These are phyloP conservation scores for Fusarium falciforme DNA, from an alignment of 2,329 filamentous ascomycete genomes.

Conservation along the genomic window DNA sequence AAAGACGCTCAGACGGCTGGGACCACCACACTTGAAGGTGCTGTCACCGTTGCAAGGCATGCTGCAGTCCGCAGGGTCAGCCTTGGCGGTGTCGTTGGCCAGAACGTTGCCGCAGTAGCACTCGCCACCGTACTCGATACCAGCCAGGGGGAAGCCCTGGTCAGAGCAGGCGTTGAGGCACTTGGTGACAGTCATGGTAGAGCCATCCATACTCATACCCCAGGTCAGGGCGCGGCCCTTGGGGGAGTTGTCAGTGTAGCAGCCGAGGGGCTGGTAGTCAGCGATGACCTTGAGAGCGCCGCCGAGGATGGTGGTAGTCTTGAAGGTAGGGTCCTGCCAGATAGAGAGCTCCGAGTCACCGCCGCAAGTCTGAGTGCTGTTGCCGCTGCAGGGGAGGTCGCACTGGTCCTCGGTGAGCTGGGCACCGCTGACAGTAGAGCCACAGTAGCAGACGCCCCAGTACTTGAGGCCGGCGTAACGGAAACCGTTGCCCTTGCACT, in stretches of 20 bases:
- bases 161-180: constrained; percentile 58
- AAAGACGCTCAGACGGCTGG: constrained; percentile 56
- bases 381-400: constrained; percentile 64
- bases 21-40: constrained; percentile 57
- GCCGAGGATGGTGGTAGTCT: constrained; percentile 56
- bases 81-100: constrained; percentile 57
- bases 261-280: constrained; percentile 71
- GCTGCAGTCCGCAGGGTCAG: constrained; percentile 56
- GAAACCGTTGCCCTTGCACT: constrained; percentile 64
- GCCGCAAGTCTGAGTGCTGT: constrained; percentile 60
- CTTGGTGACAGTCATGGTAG: constrained; percentile 54
- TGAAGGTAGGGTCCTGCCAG: constrained; percentile 62
- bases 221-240: constrained; percentile 59
- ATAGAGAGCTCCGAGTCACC: constrained; percentile 59
- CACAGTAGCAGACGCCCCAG: constrained; percentile 65
- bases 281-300: constrained; percentile 50
- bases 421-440: constrained; percentile 63
- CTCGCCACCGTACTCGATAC: constrained; percentile 60
- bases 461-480: constrained; percentile 64
- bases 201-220: constrained; percentile 51
- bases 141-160: constrained; percentile 60
- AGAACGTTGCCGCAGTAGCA: constrained; percentile 66
- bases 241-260: constrained; percentile 62
- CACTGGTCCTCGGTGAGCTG: constrained; percentile 65
- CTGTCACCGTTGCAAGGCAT: constrained; percentile 64